A percentile compares a stretch with the other conserved stretches of the same genome.
These are phyloP conservation scores for Dioszegia hungarica DNA, from an alignment of 768 basidiomycete species.

Conservation along the genomic window DNA sequence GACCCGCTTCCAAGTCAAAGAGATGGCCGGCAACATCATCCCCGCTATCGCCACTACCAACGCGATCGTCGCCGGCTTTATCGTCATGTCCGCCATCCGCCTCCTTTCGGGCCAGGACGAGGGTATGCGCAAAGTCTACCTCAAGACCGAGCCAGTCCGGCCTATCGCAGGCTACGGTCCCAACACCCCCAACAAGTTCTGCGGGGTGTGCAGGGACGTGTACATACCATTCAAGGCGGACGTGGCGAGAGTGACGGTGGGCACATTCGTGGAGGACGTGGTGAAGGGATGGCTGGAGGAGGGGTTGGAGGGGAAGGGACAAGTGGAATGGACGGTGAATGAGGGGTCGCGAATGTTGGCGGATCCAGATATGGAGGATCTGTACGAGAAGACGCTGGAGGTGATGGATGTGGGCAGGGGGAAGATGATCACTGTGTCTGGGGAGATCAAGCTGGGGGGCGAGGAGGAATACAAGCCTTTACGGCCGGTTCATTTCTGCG, in stretches of 20 bases:
- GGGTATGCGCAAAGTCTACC: background rate
- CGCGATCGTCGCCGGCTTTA: slow-evolving; percentile 89
- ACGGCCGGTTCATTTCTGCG: slow-evolving; percentile 66
- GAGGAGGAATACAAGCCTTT: slow-evolving; percentile 74
- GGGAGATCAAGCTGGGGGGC: background rate
- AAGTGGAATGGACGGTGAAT: slow-evolving; percentile 61
- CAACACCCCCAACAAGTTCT: slow-evolving; percentile 62
- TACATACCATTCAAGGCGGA: slow-evolving; percentile 74
- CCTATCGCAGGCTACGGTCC: background rate
- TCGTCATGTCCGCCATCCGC: slow-evolving; percentile 87
- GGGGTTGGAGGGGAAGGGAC: slow-evolving; percentile 50
- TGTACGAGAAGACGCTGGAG: slow-evolving; percentile 70
- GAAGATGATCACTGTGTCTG: slow-evolving; percentile 74
- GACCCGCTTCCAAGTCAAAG: slow-evolving; percentile 96
- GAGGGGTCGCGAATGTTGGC: slow-evolving; percentile 80
- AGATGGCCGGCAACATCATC: slow-evolving; percentile 99
- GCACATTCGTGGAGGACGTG: slow-evolving; percentile 66
- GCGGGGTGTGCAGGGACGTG: slow-evolving; percentile 80
- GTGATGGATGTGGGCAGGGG: slow-evolving; percentile 74
- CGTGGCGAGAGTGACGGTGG: slow-evolving; percentile 62
- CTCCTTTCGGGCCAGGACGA: slow-evolving; percentile 57
- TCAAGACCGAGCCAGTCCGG: background rate
- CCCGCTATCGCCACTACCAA: slow-evolving; percentile 99
- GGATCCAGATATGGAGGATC: slow-evolving; percentile 93
- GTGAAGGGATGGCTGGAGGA: slow-evolving; percentile 54